phyloP scores from a whole-genome alignment of 2,329 filamentous ascomycete species.

The Trichoderma sp. region DNA sequence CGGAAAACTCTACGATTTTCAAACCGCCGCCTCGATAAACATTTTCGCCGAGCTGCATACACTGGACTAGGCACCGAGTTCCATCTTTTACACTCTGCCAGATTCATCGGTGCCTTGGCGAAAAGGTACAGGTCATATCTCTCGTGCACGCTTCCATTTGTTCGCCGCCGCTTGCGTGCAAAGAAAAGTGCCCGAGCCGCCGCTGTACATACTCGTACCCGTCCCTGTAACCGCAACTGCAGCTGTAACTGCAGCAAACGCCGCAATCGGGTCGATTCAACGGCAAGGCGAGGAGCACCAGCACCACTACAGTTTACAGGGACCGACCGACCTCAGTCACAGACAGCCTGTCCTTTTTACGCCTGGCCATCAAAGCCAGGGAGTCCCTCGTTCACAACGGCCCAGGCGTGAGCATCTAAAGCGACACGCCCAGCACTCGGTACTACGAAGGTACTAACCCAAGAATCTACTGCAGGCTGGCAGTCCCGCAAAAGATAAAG shows the following conservation, averaged over 20 bases:
- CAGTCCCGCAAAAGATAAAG: slow-evolving; percentile 2
- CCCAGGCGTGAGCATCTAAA: not conserved
- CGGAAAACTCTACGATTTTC: not conserved
- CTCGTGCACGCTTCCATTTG: not conserved
- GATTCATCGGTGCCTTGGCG: not conserved
- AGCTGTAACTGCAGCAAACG: not conserved
- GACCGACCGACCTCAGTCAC: not conserved
- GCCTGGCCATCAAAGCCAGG: not conserved
- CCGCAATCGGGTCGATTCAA: not conserved
- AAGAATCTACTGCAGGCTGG: not conserved
- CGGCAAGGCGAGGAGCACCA: not conserved
- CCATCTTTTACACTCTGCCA: not conserved
- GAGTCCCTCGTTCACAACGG: not conserved
- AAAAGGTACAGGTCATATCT: not conserved
- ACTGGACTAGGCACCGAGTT: not conserved
- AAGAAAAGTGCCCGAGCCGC: too few species aligned
- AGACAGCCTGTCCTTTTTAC: not conserved
- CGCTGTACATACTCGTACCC: not conserved
- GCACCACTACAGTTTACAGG: not conserved
- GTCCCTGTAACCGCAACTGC: too few species aligned
- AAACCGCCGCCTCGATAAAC: not conserved
- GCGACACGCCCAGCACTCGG: not conserved
- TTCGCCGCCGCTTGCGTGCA: not conserved
- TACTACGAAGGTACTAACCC: not conserved
- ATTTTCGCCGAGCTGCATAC: not conserved